Evolutionary conservation across 2,329 filamentous ascomycete species (phyloP), one percentile per base, ranked within the genome.

Genomic region (Calonectria pseudoreteaudii): DNA sequence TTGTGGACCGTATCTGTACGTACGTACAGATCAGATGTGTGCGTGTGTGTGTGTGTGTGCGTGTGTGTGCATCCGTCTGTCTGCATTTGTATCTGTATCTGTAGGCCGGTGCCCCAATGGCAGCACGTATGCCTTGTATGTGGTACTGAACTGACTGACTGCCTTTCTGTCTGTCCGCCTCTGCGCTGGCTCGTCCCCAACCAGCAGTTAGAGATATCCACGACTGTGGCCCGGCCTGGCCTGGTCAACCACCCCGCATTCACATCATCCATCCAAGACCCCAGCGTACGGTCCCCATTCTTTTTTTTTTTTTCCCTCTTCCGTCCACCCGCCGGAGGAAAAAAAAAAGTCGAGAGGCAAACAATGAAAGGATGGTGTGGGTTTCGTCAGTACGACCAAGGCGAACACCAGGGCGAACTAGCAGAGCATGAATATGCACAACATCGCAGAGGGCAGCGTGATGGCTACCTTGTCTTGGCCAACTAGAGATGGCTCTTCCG

Each of bases 371-470:
- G 68, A 53, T 31, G 36, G 68, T 53, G 68, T 70, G 47, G 60
- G 38, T 49, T 65, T 65, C 41, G 38, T 70, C 50, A 30, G 68
- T 53, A 65, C 31, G 28, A 70, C 56, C 52, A 56, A 65, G 68
- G 68, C 58, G 58, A 66, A 65, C 60, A 70, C 68, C 68, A 56
- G 34, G 50, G 60, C 36, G 60, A 47, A 70, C 68, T 70, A 70
- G 58, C 68, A 44, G 58, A 65, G 58, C 31, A n/a, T 70, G 34
- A 20, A 50, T 50, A 70, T 70, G 68, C 58, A 70, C 68, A 70
- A 66, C 68, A 66, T 70, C 47, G 52, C 41, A 23, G 41, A 65
- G 60, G 60, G 36, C 30, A 60, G 60, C 50, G 58, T 34, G 47
- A 38, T 23, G 49, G 49, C 58, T 49, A 28, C 36, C 49, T 65